Evolutionary conservation across 2,329 filamentous ascomycete genomes (phyloP).

Genomic region (Trichoderma atroviride): DNA sequence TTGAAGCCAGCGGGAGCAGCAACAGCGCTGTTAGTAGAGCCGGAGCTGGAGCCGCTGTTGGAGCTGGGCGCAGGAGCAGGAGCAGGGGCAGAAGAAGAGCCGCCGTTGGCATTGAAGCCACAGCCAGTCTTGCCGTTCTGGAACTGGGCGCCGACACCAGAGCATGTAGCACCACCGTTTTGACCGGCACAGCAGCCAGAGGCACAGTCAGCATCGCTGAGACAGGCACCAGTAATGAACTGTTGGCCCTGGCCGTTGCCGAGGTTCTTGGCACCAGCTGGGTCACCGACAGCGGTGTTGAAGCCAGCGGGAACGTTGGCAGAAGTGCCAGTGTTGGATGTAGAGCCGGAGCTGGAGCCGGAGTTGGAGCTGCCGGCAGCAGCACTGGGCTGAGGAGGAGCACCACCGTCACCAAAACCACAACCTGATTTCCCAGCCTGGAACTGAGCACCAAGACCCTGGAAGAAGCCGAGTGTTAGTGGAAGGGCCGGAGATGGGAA

Average conservation of each 20-base stretch:
- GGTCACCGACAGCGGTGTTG: slow-evolving; percentile 28
- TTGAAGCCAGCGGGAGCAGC: slow-evolving; percentile 24
- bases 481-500: not conserved
- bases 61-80: not conserved
- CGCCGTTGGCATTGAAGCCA: slow-evolving; percentile 32
- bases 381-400: slow-evolving; percentile 6
- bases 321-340: not conserved
- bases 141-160: slow-evolving; percentile 37
- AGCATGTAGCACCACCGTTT: slow-evolving; percentile 17
- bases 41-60: not conserved
- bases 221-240: slow-evolving; percentile 36
- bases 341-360: slow-evolving; percentile 29
- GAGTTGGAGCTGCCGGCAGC: not conserved
- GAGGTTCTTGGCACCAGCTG: slow-evolving; percentile 32
- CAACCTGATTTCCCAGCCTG: slow-evolving; percentile 39
- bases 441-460: slow-evolving; percentile 35
- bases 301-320: slow-evolving; percentile 19
- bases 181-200: slow-evolving; percentile 38
- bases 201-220: slow-evolving; percentile 35
- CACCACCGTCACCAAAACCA: slow-evolving; percentile 33
- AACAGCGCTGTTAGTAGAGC: slow-evolving; percentile 27
- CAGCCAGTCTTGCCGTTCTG: slow-evolving; percentile 40
- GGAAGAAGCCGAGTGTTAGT: not conserved
- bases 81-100: slow-evolving; percentile 3
- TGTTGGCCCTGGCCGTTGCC: slow-evolving; percentile 34